A percentile compares a stretch with the other conserved stretches of the same genome.
Evolutionary conservation across 1,284 basidiomycete genomes (phyloP).

Genomic region (Schizopora paradoxa): DNA sequence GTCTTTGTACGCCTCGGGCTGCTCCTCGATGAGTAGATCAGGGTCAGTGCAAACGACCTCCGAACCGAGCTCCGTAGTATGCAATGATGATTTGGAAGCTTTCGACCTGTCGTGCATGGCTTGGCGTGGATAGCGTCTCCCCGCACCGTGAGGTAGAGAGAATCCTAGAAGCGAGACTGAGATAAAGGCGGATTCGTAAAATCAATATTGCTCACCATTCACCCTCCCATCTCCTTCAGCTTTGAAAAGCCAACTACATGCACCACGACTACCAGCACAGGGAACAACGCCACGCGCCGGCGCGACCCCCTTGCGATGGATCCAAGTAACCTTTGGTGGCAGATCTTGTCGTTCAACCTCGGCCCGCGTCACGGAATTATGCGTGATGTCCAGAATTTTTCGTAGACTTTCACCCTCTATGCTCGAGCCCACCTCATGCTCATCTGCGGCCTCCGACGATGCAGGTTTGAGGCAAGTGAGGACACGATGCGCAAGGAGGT

Average conservation of each 20-base stretch:
- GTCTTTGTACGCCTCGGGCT: slow-evolving; percentile 37
- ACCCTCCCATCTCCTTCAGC: slow-evolving; percentile 31
- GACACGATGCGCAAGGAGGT: slow-evolving; percentile 34
- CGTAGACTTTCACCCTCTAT: slow-evolving; percentile 19
- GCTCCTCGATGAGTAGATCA: slow-evolving; percentile 33
- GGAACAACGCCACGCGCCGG: slow-evolving; percentile 31
- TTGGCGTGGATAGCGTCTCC: slow-evolving; percentile 31
- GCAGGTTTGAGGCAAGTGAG: slow-evolving; percentile 25
- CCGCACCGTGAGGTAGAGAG: slow-evolving; percentile 36
- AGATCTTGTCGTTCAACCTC: slow-evolving; percentile 22
- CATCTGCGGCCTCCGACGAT: background rate
- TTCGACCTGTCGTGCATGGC: slow-evolving; percentile 29
- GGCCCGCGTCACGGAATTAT: slow-evolving; percentile 32
- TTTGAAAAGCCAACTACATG: slow-evolving; percentile 32
- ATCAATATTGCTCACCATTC: slow-evolving; percentile 27
- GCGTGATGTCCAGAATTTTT: slow-evolving; percentile 36
- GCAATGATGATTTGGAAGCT: slow-evolving; percentile 26
- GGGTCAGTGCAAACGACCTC: slow-evolving; percentile 33
- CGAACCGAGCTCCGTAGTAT: slow-evolving; percentile 31
- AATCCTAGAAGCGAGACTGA: slow-evolving; percentile 23
- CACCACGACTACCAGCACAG: slow-evolving; percentile 35
- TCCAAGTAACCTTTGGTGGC: too few relatives aligned
- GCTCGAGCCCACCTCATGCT: too few relatives aligned
- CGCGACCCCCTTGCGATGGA: slow-evolving; percentile 36
- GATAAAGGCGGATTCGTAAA: background rate